phyloP scores from a whole-genome alignment of 495 filamentous ascomycete genomes.

The Aspergillus kassunensis region DNA sequence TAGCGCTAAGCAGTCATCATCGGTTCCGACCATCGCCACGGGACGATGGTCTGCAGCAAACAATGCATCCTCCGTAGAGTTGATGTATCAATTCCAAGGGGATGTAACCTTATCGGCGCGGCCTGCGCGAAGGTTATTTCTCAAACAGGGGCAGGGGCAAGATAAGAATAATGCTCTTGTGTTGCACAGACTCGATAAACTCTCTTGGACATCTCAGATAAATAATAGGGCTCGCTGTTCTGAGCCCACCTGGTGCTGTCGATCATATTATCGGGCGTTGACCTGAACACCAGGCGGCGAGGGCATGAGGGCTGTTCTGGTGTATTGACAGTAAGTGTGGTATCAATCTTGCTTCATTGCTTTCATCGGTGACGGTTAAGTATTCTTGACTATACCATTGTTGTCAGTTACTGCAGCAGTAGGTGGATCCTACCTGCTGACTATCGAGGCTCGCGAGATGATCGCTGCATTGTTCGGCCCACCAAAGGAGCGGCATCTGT shows the following conservation, averaged over 20 bases:
- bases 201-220: neutral
- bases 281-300: neutral
- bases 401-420: slow-evolving; percentile 5
- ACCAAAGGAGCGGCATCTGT: neutral
- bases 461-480: slow-evolving; percentile 3
- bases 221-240: neutral
- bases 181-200: neutral
- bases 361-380: neutral
- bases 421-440: slow-evolving; percentile 2
- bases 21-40: neutral
- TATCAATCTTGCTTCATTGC: slow-evolving; percentile 1
- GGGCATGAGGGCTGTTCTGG: neutral
- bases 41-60: slow-evolving; percentile 14
- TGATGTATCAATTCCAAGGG: slow-evolving; percentile 13
- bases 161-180: neutral
- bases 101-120: slow-evolving; percentile 4
- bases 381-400: slow-evolving; percentile 7
- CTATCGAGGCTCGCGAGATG: slow-evolving; percentile 8
- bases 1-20: too few species aligned
- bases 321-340: neutral
- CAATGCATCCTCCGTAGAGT: slow-evolving; percentile 12
- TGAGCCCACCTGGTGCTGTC: neutral
- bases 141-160: neutral
- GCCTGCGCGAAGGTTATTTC: neutral
- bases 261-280: neutral